phyloP scores from a whole-genome alignment of 208 protist genomes.

The Leishmania turanica region DNA sequence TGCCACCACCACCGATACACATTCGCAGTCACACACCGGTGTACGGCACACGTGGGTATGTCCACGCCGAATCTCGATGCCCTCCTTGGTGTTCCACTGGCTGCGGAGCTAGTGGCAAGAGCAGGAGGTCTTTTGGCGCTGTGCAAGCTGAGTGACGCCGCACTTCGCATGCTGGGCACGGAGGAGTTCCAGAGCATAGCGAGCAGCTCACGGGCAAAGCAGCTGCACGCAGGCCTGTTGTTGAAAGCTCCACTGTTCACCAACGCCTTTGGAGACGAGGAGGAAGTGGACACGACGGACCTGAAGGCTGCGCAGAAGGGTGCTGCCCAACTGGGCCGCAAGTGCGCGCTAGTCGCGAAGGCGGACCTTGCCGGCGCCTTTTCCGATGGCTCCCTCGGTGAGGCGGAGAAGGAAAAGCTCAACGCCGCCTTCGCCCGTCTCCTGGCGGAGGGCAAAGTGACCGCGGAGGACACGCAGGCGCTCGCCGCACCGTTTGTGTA shows the following conservation, averaged over 20 bases:
- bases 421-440: conserved; percentile 53
- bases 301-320: conserved; percentile 71
- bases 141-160: conserved; percentile 59
- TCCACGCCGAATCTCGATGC: conserved; percentile 56
- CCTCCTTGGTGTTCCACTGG: conserved; percentile 54
- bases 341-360: conserved; percentile 63
- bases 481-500: conserved; percentile 75
- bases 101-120: conserved; percentile 43
- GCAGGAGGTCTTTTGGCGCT: conserved; percentile 63
- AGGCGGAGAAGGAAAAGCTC: conserved; percentile 47
- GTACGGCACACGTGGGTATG: conserved; percentile 10
- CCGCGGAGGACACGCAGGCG: conserved; percentile 70
- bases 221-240: conserved; percentile 64
- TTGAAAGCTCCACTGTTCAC: conserved; percentile 61
- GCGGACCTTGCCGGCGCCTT: conserved; percentile 51
- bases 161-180: conserved; percentile 66
- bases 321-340: conserved; percentile 59
- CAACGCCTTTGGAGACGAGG: conserved; percentile 56
- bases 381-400: conserved; percentile 48
- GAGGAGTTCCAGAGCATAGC: conserved; percentile 39
- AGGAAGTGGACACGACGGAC: conserved; percentile 42
- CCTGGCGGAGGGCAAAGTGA: conserved; percentile 70
- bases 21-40: background rate
- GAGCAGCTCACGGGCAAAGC: conserved; percentile 31
- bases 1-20: background rate